phyloP scores from a whole-genome alignment of 768 basidiomycete species.

The Tulasnella sp. region DNA sequence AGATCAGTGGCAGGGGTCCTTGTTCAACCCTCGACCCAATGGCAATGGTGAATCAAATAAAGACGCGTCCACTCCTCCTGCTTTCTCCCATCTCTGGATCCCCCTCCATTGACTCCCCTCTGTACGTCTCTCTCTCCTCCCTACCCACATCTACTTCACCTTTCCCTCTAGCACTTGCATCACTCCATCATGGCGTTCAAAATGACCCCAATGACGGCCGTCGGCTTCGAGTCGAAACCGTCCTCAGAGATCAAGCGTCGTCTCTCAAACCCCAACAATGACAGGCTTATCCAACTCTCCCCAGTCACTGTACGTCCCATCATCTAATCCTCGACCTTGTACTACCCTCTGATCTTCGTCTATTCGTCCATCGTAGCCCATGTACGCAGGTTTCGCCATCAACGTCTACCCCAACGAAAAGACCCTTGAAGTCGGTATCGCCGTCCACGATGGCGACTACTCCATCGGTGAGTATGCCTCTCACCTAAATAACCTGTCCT shows the following conservation, averaged over 20 bases:
- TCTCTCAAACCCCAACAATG: conserved; percentile 17
- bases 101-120: not conserved
- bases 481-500: not conserved
- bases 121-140: too few species aligned
- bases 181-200: not conserved
- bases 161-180: not conserved
- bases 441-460: conserved; percentile 77
- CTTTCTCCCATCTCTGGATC: not conserved
- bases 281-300: conserved; percentile 1
- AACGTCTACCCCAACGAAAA: conserved; percentile 44
- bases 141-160: not conserved
- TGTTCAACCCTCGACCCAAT: conserved; percentile 4
- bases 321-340: not conserved
- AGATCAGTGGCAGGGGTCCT: conserved; percentile 7
- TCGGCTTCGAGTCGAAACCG: conserved; percentile 18
- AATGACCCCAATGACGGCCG: conserved; percentile 15
- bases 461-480: conserved; percentile 36
- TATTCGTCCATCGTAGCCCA: conserved; percentile 39
- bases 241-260: conserved; percentile 19
- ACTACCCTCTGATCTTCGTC: not conserved
- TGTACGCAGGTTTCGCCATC: conserved; percentile 79
- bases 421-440: conserved; percentile 59
- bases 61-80: not conserved
- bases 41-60: not conserved
- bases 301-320: not conserved